Conservation (phyloP, 2,329 filamentous ascomycete genomes). For the Akanthomyces dipterigenus region DNA sequence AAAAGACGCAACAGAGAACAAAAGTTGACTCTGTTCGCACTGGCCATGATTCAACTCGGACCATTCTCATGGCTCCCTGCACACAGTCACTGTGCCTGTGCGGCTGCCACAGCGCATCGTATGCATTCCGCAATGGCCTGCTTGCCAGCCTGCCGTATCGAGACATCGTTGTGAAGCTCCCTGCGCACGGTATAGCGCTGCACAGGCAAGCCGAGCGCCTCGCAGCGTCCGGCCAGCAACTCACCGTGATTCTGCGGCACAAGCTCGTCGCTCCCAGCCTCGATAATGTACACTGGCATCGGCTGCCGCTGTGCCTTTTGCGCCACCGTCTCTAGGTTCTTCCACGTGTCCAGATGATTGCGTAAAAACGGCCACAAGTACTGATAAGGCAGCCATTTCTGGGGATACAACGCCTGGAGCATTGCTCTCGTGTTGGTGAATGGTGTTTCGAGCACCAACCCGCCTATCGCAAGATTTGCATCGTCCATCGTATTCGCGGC, state of each 20-base stretch:
- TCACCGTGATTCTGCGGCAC: constrained; percentile 46
- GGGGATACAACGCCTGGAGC: constrained; percentile 66
- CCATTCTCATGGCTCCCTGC: background rate
- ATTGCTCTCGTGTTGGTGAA: constrained; percentile 66
- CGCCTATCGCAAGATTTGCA: constrained; percentile 33
- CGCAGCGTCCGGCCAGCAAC: constrained; percentile 39
- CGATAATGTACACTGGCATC: constrained; percentile 42
- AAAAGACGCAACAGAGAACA: background rate
- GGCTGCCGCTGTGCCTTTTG: constrained; percentile 15
- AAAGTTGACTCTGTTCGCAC: background rate
- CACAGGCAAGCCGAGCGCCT: constrained; percentile 39
- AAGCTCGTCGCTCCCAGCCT: constrained; percentile 53
- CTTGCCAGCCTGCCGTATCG: constrained; percentile 39
- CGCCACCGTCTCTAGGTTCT: constrained; percentile 41
- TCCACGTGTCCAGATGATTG: constrained; percentile 51
- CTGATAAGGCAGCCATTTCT: constrained; percentile 72
- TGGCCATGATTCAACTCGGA: no score
- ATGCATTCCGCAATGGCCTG: constrained; percentile 39
- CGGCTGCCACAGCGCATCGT: constrained; percentile 15
- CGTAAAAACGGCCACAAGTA: constrained; percentile 69
- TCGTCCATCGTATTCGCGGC: constrained; percentile 32
- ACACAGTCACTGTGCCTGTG: background rate
- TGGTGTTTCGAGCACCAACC: constrained; percentile 67
- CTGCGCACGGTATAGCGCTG: constrained; percentile 36
- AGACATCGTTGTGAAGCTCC: constrained; percentile 52